phyloP scores from a whole-genome alignment of 441 rosid genomes.

The Jatropha podagrica region DNA sequence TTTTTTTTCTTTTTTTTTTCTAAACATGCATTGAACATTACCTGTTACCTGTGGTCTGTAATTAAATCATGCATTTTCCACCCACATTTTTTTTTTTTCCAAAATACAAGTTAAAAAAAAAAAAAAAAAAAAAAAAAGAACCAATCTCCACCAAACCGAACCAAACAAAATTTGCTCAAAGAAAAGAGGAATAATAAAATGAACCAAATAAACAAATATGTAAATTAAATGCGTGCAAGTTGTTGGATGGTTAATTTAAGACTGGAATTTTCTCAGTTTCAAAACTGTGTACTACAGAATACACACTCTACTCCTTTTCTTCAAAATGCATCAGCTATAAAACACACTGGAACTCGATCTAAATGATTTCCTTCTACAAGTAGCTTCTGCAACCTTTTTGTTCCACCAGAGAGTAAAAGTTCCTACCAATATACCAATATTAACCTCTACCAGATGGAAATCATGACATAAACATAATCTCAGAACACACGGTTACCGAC shows the following conservation, averaged over 20 bases:
- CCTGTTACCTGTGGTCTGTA: too few relatives aligned
- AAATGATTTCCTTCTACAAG: neutral
- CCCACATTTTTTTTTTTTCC: too few relatives aligned
- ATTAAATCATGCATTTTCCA: too few relatives aligned
- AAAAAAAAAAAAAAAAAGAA: too few relatives aligned
- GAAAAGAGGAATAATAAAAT: too few relatives aligned
- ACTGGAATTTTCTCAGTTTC: conserved; percentile 2
- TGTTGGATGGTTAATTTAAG: neutral
- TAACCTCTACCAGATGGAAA: neutral
- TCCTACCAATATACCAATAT: neutral
- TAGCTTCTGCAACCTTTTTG: neutral
- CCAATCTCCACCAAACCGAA: too few relatives aligned
- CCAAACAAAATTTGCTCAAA: too few relatives aligned
- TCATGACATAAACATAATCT: conserved; percentile 13
- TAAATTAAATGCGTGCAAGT: neutral
- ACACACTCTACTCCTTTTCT: conserved; percentile 13
- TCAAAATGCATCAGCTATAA: conserved; percentile 6
- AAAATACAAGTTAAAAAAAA: too few relatives aligned
- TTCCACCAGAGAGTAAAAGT: neutral
- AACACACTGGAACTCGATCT: neutral
- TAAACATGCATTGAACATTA: too few relatives aligned
- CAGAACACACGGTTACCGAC: conserved; percentile 73
- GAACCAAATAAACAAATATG: neutral
- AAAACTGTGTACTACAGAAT: conserved; percentile 1
- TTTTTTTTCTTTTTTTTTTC: too few relatives aligned